Evolutionary conservation across 306 rosid genomes (phyloP).

Genomic region (Inga laurina): DNA sequence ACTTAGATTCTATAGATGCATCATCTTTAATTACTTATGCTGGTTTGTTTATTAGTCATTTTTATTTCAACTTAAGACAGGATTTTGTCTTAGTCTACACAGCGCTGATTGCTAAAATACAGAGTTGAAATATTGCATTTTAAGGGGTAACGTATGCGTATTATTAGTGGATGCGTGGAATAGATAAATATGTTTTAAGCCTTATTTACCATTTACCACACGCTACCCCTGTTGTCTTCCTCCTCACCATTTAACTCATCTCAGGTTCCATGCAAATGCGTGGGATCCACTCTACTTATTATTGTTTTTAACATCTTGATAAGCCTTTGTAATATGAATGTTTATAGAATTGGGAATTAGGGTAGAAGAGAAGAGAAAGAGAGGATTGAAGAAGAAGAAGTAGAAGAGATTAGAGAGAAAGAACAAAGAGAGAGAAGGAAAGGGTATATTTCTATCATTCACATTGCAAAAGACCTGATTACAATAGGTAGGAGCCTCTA

Average conservation of each 20-base stretch:
- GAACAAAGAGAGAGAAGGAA: too few species aligned
- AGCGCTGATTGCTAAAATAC: background rate
- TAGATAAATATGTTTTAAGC: background rate
- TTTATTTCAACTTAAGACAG: background rate
- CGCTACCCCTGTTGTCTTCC: background rate
- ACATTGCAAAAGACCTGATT: too few species aligned
- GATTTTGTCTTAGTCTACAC: background rate
- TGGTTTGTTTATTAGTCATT: background rate
- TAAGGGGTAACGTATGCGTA: background rate
- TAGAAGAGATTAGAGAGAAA: too few species aligned
- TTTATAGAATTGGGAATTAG: too few species aligned
- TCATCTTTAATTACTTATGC: background rate
- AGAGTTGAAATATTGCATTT: background rate
- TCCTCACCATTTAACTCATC: background rate
- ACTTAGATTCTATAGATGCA: background rate
- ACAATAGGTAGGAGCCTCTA: too few species aligned
- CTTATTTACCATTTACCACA: background rate
- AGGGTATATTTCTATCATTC: too few species aligned
- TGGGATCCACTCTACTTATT: background rate
- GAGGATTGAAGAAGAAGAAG: too few species aligned
- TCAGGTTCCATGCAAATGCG: background rate
- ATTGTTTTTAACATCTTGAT: background rate
- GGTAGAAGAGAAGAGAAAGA: too few species aligned
- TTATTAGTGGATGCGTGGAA: background rate
- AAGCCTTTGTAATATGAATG: too few species aligned